Evolutionary conservation across 1,284 basidiomycete species (phyloP).

Genomic region (Erythrobasidium hasegawianum): DNA sequence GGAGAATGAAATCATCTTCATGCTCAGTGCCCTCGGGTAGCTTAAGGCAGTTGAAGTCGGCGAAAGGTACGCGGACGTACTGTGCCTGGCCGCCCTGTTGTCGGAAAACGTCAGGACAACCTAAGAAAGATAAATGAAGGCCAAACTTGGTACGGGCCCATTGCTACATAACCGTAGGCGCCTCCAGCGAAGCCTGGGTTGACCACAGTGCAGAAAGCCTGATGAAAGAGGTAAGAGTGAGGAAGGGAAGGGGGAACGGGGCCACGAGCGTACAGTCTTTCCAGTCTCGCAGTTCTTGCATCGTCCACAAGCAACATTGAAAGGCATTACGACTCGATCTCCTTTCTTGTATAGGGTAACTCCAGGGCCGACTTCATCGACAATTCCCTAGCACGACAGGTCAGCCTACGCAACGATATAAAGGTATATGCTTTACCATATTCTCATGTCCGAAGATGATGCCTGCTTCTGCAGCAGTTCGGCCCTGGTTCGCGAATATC

Average conservation of each 20-base stretch:
- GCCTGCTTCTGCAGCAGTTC: slow-evolving; percentile 55
- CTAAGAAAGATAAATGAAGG: neutral
- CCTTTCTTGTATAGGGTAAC: slow-evolving; percentile 40
- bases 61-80: slow-evolving; percentile 57
- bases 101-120: neutral
- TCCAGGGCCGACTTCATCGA: slow-evolving; percentile 47
- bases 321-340: slow-evolving; percentile 48
- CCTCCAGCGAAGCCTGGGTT: slow-evolving; percentile 58
- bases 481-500: slow-evolving; percentile 52
- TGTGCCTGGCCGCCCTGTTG: slow-evolving; percentile 56
- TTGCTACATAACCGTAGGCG: slow-evolving; percentile 28
- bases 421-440: slow-evolving; percentile 45
- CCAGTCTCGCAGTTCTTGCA: slow-evolving; percentile 58
- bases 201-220: slow-evolving; percentile 57
- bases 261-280: slow-evolving; percentile 44
- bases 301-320: slow-evolving; percentile 59
- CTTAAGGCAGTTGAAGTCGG: slow-evolving; percentile 57
- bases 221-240: slow-evolving; percentile 36
- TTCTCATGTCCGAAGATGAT: slow-evolving; percentile 60
- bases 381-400: slow-evolving; percentile 49
- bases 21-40: slow-evolving; percentile 57
- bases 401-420: neutral
- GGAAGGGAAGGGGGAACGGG: too few species aligned
- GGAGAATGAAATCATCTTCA: slow-evolving; percentile 58
- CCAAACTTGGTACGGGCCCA: slow-evolving; percentile 5